Evolutionary conservation across 306 rosid genomes (phyloP), one percentile per base, ranked within the genome.

Genomic region (Prunus armeniaca): DNA sequence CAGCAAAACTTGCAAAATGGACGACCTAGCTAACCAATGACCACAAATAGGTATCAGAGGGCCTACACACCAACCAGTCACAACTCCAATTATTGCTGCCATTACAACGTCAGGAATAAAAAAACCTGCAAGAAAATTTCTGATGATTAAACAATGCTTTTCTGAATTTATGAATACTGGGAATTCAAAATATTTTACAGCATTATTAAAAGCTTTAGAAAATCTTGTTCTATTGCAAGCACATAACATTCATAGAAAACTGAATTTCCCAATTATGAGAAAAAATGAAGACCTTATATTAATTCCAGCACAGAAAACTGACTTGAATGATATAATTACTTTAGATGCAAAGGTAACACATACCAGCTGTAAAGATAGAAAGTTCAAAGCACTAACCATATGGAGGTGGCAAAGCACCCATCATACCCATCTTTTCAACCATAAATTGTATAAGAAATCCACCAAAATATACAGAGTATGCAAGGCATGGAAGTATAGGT

Each of bases 371-470:
- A 43, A 64, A 71, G 28, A 47, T 20, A 3, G 30, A 58, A 19
- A 52, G 61, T 80, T 74, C 27, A 54, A 61, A 78, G 77, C 71
- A 84, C 96, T 86, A 63, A 96, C 99, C 99, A 78, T 79, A 92
- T 34, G 99, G 98, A 60, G 85, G 90, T 83, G 99, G 97, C 90
- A 89, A 76, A 67, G 93, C 86, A 70, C 99, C 99, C 99, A 92
- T 91, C 99, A 96, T 96, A 72, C 99, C 99, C 96, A 88, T 89
- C 93, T 91, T 92, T 89, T 96, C 99, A 20, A 92, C 85, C 75
- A 91, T 38, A 87, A 96, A 96, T 84, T 92, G 97, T 73, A 84
- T 55, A 83, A 96, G 88, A 84, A 92, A 87, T 69, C 93, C 99
- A 73, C 97, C 97, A 80, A 92, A 96, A 86, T 92, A 96, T 73